Percentiles rank a stretch among this genome's conserved stretches.
phyloP scores from a whole-genome alignment of 495 filamentous ascomycete genomes.

The Neurospora sp. region DNA sequence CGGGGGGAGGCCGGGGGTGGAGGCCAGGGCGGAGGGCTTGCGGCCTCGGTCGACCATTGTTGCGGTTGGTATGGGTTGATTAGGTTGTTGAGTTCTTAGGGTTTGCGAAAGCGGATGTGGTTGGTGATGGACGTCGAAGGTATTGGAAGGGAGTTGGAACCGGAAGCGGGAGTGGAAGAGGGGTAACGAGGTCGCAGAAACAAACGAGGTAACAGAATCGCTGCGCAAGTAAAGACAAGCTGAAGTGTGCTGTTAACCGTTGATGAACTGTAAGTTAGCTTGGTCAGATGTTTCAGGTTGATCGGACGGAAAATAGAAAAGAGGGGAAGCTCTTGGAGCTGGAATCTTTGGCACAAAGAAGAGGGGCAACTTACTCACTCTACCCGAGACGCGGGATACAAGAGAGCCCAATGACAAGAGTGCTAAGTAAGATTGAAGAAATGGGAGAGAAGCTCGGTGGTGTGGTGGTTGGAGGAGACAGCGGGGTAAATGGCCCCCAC shows the following conservation, averaged over 20 bases:
- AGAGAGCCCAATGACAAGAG: background rate
- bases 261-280: background rate
- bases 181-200: background rate
- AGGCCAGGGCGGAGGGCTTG: constrained; percentile 68
- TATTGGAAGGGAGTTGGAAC: background rate
- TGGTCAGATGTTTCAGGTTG: background rate
- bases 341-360: background rate
- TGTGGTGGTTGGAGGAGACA: background rate
- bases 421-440: background rate
- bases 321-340: background rate
- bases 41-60: constrained; percentile 74
- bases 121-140: background rate
- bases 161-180: background rate
- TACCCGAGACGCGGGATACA: background rate
- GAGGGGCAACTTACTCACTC: background rate
- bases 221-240: background rate
- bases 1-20: constrained; percentile 53
- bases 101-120: background rate
- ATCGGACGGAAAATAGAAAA: background rate
- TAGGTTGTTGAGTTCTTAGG: background rate
- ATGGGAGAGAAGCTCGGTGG: background rate
- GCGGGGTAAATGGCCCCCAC: background rate
- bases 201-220: background rate
- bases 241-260: too few relatives aligned
- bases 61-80: background rate